Evolutionary conservation across 2,329 filamentous ascomycete genomes (phyloP), one percentile per base, ranked within the genome.

Genomic region (Clonostachys byssicola): DNA sequence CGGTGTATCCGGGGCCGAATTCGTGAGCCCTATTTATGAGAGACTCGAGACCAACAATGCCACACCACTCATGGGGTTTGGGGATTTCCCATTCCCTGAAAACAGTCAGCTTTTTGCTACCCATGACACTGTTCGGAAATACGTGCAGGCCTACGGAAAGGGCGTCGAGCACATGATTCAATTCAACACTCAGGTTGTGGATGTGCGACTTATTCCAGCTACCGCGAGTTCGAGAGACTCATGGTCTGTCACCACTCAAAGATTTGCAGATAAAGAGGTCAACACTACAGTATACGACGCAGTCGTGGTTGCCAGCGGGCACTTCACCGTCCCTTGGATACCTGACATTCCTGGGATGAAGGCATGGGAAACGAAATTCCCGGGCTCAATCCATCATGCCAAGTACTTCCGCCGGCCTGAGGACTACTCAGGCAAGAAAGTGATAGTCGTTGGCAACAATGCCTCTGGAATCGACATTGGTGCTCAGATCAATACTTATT

Each of bases 1-100:
- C 34, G n/a, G 34, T 52, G 49, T 14, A 53, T 36, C n/a, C 10
- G 34, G 10, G 34, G n/a, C 34, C 34, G n/a, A 36, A n/a, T 10
- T 10, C 16, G 33, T 39, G 45, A 13, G 36, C 30, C 88, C 92
- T 4, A 81, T 96, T 67, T 96, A 96, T 64, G 82, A 90, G 43
- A 70, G 77, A 20, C 72, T 96, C 14, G 86, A 96, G 59, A 91
- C 92, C 18, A 97, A 97, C 63, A 91, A 96, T 43, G 88, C 91
- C 0, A 81, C 86, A 49, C 73, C 75, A 0, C 63, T 96, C 45
- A 97, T 97, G 92, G 72, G 76, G 5, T 96, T 85, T 63, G 85
- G 85, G 5, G 87, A 92, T 54, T 70, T 80, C 7, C 62, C 77
- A 1, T 94, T 94, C 58, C 75, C 80, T 0, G 58, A 73, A 2